Evolutionary conservation across 768 basidiomycete species (phyloP).

Genomic region (Naganishia vishniacii): DNA sequence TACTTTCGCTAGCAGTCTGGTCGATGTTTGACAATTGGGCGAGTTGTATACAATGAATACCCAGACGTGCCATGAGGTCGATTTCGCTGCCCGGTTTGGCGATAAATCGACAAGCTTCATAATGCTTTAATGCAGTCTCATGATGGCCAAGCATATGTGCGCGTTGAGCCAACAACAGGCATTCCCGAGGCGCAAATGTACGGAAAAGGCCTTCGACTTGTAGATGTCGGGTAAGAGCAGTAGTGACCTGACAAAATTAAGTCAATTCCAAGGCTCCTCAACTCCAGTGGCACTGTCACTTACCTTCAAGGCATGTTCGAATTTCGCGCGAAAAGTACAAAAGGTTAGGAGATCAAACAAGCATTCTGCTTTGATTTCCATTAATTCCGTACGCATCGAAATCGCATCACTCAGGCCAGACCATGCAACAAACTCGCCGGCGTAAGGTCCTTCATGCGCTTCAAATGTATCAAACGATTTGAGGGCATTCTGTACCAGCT

Average conservation of each 20-base stretch:
- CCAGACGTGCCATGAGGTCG: slow-evolving; percentile 17
- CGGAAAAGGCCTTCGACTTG: slow-evolving; percentile 12
- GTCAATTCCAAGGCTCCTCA: no score
- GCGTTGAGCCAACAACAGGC: slow-evolving; percentile 19
- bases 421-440: not conserved
- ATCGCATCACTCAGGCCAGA: slow-evolving; percentile 1
- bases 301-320: slow-evolving; percentile 15
- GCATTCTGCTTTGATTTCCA: slow-evolving; percentile 21
- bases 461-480: slow-evolving; percentile 12
- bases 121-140: slow-evolving; percentile 1
- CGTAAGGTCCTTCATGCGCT: slow-evolving; percentile 15
- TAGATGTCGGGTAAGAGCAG: slow-evolving; percentile 12
- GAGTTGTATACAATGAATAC: slow-evolving; percentile 6
- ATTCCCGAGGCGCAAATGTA: slow-evolving; percentile 23
- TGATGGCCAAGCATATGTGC: slow-evolving; percentile 23
- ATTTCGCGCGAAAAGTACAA: slow-evolving; percentile 15
- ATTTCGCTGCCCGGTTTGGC: slow-evolving; percentile 25
- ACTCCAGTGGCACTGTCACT: no score
- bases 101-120: slow-evolving; percentile 25
- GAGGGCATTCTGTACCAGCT: slow-evolving; percentile 12
- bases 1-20: not conserved
- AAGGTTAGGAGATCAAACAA: slow-evolving; percentile 15
- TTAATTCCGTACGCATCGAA: slow-evolving; percentile 11
- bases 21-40: not conserved
- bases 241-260: slow-evolving; percentile 3